Evolutionary conservation across 495 filamentous ascomycete genomes (phyloP), one percentile per base, ranked within the genome.

Genomic region (Penicillium antarcticum): DNA sequence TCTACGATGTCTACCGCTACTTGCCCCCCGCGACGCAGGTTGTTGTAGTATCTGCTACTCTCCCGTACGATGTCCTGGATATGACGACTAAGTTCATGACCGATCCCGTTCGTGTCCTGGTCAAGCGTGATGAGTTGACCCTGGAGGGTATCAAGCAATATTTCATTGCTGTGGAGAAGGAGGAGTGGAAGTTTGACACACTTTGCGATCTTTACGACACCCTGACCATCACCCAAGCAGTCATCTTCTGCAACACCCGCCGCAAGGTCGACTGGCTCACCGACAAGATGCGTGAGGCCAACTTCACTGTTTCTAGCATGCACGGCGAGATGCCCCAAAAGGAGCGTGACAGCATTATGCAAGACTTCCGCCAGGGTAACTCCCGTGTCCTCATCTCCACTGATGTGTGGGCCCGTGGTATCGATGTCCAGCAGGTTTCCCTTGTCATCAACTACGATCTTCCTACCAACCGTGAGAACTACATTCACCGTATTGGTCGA

Each of bases 1-100:
- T 99, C 71, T 97, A 99, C 77, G 94, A 99, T 62, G 91, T 99
- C 41, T 99, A 95, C 78, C 91, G 91, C 55, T 92, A 95, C 56
- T 86, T 99, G 4, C 94, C 94, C 0, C 95, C 90, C 35, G 88
- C 90, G 19, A 99, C 94, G 39, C 94, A 99, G 73, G 94, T 99
- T 34, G 94, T 99, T 11, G 89, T 99, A 18, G 88, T 99, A 18
- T 97, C 94, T 4, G 94, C 94, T 60, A 99, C 94, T 14, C 84
- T 99, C 38, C 94, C 94, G 18, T 91, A 99, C 73, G 94, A 99
- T 70, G 94, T 99, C 14, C 81, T 99, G 47, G 94, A 99, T 71
- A 92, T 99, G 84, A 99, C 94, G 4, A 97, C 95, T 47, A 97
- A 97, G 71, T 99, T 99, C 82, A 99, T 99, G 94, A 95, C 89